Conservation (phyloP, 345 rosid genomes). For the Erysimum cheiranthoides region DNA sequence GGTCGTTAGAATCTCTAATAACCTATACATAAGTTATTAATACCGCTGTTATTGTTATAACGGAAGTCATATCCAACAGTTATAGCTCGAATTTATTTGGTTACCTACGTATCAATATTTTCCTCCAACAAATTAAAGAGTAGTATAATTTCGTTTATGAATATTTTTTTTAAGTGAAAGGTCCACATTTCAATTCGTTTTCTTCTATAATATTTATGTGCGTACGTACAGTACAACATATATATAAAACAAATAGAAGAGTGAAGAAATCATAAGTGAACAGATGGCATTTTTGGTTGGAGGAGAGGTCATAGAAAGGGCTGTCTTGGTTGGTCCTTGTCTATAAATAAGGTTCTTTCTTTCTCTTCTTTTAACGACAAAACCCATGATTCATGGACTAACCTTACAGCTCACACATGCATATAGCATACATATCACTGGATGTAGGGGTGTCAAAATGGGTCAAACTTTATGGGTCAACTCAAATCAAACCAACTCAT, state of each 20-base stretch:
- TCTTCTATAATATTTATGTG: not conserved
- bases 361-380: constrained; percentile 48
- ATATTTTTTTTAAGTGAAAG: not conserved
- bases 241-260: not conserved
- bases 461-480: no score
- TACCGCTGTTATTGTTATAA: no score
- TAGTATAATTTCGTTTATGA: not conserved
- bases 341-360: constrained; percentile 36
- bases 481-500: no score
- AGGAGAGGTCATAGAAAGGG: constrained; percentile 41
- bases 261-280: constrained; percentile 41
- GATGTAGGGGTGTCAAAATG: no score
- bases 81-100: not conserved
- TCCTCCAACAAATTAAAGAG: not conserved
- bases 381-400: constrained; percentile 41
- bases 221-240: constrained; percentile 10
- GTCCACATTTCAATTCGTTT: constrained; percentile 1
- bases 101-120: not conserved
- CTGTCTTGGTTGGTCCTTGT: constrained; percentile 43
- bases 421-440: constrained; percentile 32
- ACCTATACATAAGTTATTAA: not conserved
- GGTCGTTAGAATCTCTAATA: not conserved
- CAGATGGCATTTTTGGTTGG: constrained; percentile 39
- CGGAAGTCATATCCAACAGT: no score
- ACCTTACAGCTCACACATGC: constrained; percentile 50